Percentiles rank a stretch among this genome's conserved stretches.
phyloP scores from a whole-genome alignment of 2,329 filamentous ascomycete genomes.

The Basipetospora chlamydospora region DNA sequence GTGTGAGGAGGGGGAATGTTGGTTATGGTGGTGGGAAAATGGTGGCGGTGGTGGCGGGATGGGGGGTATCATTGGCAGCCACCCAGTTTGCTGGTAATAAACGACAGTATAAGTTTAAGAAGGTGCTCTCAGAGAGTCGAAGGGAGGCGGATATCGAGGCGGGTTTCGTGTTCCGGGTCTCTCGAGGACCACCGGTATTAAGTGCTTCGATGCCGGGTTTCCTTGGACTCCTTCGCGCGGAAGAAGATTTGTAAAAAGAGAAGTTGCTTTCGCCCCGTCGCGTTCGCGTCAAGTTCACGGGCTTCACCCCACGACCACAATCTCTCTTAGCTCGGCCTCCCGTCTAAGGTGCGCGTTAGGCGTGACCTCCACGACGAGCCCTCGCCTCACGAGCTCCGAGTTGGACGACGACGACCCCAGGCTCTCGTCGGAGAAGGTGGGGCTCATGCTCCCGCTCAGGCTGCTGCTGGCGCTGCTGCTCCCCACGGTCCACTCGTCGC shows the following conservation, averaged over 20 bases:
- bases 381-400: slow-evolving; percentile 6
- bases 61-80: too few species aligned
- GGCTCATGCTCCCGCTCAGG: slow-evolving; percentile 34
- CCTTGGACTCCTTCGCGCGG: neutral
- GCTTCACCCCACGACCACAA: slow-evolving; percentile 26
- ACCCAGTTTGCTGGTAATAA: too few species aligned
- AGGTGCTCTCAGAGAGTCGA: too few species aligned
- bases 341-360: slow-evolving; percentile 23
- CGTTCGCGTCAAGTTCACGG: neutral
- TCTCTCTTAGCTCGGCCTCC: slow-evolving; percentile 30
- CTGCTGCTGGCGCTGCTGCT: slow-evolving; percentile 55
- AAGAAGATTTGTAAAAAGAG: neutral
- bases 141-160: too few species aligned
- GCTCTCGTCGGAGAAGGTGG: slow-evolving; percentile 30
- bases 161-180: too few species aligned
- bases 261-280: neutral
- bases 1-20: too few species aligned
- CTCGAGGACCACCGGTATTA: neutral
- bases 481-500: slow-evolving; percentile 81
- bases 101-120: too few species aligned
- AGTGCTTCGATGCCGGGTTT: too few species aligned
- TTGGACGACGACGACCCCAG: slow-evolving; percentile 10
- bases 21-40: too few species aligned
- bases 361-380: slow-evolving; percentile 16
- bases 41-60: too few species aligned